A percentile compares a stretch with the other conserved stretches of the same genome.
Conservation (phyloP, 2,329 filamentous ascomycete genomes). For the Aspergillus transmontanensis region DNA sequence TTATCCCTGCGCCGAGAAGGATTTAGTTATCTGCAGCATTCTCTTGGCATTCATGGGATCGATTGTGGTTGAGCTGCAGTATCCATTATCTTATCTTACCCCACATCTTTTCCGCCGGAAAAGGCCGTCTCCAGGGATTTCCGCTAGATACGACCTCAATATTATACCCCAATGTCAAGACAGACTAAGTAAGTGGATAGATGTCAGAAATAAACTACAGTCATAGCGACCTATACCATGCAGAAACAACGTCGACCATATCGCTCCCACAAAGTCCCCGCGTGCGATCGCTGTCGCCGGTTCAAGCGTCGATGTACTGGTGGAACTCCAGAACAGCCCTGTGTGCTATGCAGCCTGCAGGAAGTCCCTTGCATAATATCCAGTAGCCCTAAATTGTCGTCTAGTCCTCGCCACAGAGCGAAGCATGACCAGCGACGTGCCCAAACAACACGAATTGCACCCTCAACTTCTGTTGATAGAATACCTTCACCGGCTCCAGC, state of each 20-base stretch:
- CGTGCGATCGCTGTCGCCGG: conserved; percentile 24
- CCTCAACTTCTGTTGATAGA: background rate
- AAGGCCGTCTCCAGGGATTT: background rate
- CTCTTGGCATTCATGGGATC: background rate
- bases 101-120: conserved; percentile 7
- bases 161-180: background rate
- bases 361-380: conserved; percentile 18
- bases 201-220: background rate
- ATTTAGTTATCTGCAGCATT: background rate
- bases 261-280: conserved; percentile 22
- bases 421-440: background rate
- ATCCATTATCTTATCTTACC: conserved; percentile 6
- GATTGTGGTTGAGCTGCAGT: background rate
- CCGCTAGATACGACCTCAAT: background rate
- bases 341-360: conserved; percentile 20
- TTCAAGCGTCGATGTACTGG: conserved; percentile 23
- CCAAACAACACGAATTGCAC: background rate
- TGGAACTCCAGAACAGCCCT: conserved; percentile 18
- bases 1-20: background rate
- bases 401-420: background rate
- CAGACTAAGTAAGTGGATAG: background rate
- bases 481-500: background rate
- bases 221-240: background rate
- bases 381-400: background rate
- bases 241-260: conserved; percentile 17